Base-by-base conservation (phyloP, 2,329 filamentous ascomycete genomes). In the Leptographium galeiforme region DNA sequence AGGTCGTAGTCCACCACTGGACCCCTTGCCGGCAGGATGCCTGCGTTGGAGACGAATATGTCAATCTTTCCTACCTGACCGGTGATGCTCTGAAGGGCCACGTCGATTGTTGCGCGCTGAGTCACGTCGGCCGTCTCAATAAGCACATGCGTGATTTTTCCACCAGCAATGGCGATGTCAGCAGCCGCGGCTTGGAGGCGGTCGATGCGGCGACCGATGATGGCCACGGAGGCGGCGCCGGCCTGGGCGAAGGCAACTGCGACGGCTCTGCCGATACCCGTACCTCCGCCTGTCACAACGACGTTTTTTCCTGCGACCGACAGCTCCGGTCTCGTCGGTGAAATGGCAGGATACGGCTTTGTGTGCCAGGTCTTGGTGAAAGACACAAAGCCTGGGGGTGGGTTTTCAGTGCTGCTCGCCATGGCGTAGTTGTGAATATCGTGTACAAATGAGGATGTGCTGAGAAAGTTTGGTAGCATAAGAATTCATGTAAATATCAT, bases 221-320 rank as follows among this genome's bases (percentile, higher is more conserved):
- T 55, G 25, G 61, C 60, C 32, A 70, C 61, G n/a, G 59, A 57
- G 5, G 53, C 14, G 16, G 65, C 64, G 14, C 65, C 64, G 13
- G 66, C 66, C 30, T 52, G 45, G 19, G 63, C 63, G 53, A 67
- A 82, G 48, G 78, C 66, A 53, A 74, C 70, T 6, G 78, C 78
- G 8, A 80, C 72, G 0, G 78, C 78, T 51, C 76, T 73, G 8
- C 79, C 79, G 44, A 83, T 74, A 36, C 79, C 78, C 2, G 73
- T 76, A 2, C 76, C 76, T 18, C 74, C 78, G 13, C 59, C 80
- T 2, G 78, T 82, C 61, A 84, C 79, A 32, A 84, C 68, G 10
- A 79, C 78, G 10, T 70, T 76, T 32, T 58, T 58, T 5, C 58
- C 57, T 1, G 39, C 38, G n/a, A 57, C 57, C 4, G 52, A 54